These are phyloP conservation scores for Fusarium phyllophilum DNA, from an alignment of 2,329 filamentous ascomycete genomes.

Conservation along the genomic window DNA sequence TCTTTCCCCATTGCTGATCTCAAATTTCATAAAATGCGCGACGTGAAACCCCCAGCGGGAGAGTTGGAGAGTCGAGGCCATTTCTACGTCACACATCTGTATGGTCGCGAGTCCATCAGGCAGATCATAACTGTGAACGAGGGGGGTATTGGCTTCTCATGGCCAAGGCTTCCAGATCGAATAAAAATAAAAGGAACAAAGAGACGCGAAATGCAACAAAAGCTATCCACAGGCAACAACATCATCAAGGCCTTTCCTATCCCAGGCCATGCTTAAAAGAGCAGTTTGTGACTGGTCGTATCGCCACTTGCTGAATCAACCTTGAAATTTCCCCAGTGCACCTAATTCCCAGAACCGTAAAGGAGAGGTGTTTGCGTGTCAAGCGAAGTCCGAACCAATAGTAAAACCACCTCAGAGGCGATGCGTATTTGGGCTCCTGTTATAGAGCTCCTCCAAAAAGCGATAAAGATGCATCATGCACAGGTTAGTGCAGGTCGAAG, in stretches of 20 bases:
- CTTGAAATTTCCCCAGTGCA: slow-evolving; percentile 45
- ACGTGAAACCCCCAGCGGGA: slow-evolving; percentile 20
- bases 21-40: slow-evolving; percentile 19
- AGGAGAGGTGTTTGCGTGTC: slow-evolving; percentile 38
- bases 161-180: slow-evolving; percentile 38
- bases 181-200: slow-evolving; percentile 29
- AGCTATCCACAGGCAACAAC: slow-evolving; percentile 45
- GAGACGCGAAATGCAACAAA: slow-evolving; percentile 32
- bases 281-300: slow-evolving; percentile 47
- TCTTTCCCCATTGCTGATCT: slow-evolving; percentile 15
- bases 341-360: slow-evolving; percentile 39
- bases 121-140: slow-evolving; percentile 34
- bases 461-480: slow-evolving; percentile 49
- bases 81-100: slow-evolving; percentile 35
- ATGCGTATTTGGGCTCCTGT: slow-evolving; percentile 28
- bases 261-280: slow-evolving; percentile 42
- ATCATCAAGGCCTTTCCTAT: slow-evolving; percentile 42
- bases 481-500: slow-evolving; percentile 51
- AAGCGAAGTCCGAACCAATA: slow-evolving; percentile 43
- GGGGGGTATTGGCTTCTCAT: slow-evolving; percentile 36
- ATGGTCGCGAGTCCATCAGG: slow-evolving; percentile 38
- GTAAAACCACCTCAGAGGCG: slow-evolving; percentile 38
- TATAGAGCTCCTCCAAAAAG: slow-evolving; percentile 33
- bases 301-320: slow-evolving; percentile 48
- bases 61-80: slow-evolving; percentile 28